These are phyloP conservation scores for Coniochaeta prunicola DNA, from an alignment of 2,329 filamentous ascomycete species.

Conservation along the genomic window DNA sequence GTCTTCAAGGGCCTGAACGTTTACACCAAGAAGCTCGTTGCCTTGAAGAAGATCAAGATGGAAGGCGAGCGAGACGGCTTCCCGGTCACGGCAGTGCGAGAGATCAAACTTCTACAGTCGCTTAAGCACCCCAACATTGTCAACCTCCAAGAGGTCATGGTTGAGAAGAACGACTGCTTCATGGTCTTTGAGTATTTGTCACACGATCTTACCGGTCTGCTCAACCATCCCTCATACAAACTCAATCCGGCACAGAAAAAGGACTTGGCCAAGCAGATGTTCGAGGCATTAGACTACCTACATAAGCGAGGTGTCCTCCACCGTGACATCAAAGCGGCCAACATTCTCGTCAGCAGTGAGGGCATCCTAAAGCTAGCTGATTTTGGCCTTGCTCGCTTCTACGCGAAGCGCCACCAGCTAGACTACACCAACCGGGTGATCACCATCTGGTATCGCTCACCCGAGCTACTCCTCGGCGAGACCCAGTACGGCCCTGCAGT, in stretches of 20 bases:
- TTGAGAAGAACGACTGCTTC: slow-evolving; percentile 96
- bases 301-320: slow-evolving; percentile 91
- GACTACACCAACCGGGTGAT: slow-evolving; percentile 99
- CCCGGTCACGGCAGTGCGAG: slow-evolving; percentile 81
- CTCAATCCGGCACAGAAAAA: slow-evolving; percentile 85
- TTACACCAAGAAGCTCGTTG: slow-evolving; percentile 78
- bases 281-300: slow-evolving; percentile 88
- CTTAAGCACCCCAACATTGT: slow-evolving; percentile 78
- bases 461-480: slow-evolving; percentile 83
- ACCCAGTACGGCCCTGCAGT: slow-evolving; percentile 85
- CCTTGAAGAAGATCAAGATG: slow-evolving; percentile 88
- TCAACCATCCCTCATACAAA: slow-evolving; percentile 90
- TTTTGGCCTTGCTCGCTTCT: slow-evolving; percentile 93
- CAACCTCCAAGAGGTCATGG: slow-evolving; percentile 85
- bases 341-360: slow-evolving; percentile 86
- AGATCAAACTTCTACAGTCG: slow-evolving; percentile 87
- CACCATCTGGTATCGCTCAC: slow-evolving; percentile 95
- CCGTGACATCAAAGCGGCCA: slow-evolving; percentile 96
- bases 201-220: slow-evolving; percentile 87
- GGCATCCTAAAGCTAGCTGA: slow-evolving; percentile 90
- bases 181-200: slow-evolving; percentile 99
- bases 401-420: slow-evolving; percentile 81
- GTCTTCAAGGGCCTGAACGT: slow-evolving; percentile 92
- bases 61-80: slow-evolving; percentile 88
- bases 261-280: slow-evolving; percentile 85